phyloP scores from a whole-genome alignment of 2,329 filamentous ascomycete genomes.

The Ophiostoma tasmaniense region DNA sequence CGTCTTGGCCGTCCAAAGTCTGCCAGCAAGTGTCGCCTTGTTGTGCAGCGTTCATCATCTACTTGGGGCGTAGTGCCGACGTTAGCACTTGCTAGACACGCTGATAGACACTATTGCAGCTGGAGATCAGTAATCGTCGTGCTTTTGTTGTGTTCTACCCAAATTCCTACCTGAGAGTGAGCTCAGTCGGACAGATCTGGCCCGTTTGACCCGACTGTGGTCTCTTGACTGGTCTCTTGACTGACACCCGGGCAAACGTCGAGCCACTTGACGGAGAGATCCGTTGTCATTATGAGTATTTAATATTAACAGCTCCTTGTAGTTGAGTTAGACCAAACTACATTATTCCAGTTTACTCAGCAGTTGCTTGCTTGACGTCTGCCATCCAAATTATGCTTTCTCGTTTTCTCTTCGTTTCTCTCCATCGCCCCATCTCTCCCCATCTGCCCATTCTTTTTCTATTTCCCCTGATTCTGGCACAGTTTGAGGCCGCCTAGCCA shows the following conservation, averaged over 20 bases:
- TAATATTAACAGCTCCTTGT: neutral
- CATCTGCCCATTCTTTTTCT: neutral
- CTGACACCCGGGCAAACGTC: neutral
- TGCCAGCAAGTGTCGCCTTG: neutral
- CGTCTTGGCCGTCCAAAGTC: neutral
- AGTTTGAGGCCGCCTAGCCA: slow-evolving; percentile 6
- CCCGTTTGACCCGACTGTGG: too few species aligned
- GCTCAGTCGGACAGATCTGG: too few species aligned
- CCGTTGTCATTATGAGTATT: neutral
- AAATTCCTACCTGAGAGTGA: too few species aligned
- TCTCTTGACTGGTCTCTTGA: neutral
- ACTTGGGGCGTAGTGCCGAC: neutral
- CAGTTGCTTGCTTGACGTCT: neutral
- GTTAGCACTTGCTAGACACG: too few species aligned
- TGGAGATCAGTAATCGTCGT: neutral
- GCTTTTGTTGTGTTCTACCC: too few species aligned
- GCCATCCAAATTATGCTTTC: neutral
- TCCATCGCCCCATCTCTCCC: neutral
- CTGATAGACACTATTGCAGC: neutral
- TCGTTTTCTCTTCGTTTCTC: neutral
- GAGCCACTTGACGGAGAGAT: neutral
- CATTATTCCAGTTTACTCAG: neutral
- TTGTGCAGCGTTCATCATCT: neutral
- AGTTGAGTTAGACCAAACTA: too few species aligned
- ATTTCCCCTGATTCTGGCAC: neutral